Evolutionary conservation across 306 rosid species (phyloP).

Genomic region (Corylus avellana): DNA sequence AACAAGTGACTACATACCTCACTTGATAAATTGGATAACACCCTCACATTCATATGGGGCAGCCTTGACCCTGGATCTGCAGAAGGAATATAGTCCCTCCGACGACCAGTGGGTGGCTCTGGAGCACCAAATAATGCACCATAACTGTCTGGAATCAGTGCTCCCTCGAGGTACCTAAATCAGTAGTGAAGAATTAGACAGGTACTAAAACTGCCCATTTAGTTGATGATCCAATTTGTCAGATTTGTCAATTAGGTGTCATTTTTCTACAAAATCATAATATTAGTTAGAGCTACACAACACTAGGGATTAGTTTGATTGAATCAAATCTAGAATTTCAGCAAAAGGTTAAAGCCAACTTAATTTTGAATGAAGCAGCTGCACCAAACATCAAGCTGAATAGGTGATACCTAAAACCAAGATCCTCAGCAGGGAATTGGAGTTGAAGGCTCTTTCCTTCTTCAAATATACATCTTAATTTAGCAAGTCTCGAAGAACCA

Average conservation of each 20-base stretch:
- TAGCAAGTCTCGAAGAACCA: constrained; percentile 80
- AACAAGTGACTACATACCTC: constrained; percentile 51
- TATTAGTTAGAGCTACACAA: constrained; percentile 10
- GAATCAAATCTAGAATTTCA: constrained; percentile 8
- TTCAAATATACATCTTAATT: constrained; percentile 70
- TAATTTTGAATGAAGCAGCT: constrained; percentile 9
- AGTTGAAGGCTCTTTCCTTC: constrained; percentile 98
- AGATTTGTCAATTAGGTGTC: constrained; percentile 18
- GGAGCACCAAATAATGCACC: constrained; percentile 35
- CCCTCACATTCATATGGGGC: constrained; percentile 80
- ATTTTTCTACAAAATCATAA: not conserved
- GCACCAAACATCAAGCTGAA: constrained; percentile 22
- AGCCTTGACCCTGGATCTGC: constrained; percentile 83
- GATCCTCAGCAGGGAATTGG: constrained; percentile 97
- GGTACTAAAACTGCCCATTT: constrained; percentile 23
- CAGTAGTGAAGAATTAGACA: constrained; percentile 39
- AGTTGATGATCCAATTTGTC: constrained; percentile 23
- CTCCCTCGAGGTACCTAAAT: constrained; percentile 77
- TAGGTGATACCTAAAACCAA: constrained; percentile 76
- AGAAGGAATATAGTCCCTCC: constrained; percentile 81
- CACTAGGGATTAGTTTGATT: constrained; percentile 20
- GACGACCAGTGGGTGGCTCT: constrained; percentile 63
- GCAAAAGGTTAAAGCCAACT: constrained; percentile 11
- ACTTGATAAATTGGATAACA: constrained; percentile 35
- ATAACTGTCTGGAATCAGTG: constrained; percentile 53